Percentiles rank a stretch among this genome's conserved stretches.
Conservation (phyloP, 1,139 yeast species). For the Magnusiomyces suaveolens region DNA sequence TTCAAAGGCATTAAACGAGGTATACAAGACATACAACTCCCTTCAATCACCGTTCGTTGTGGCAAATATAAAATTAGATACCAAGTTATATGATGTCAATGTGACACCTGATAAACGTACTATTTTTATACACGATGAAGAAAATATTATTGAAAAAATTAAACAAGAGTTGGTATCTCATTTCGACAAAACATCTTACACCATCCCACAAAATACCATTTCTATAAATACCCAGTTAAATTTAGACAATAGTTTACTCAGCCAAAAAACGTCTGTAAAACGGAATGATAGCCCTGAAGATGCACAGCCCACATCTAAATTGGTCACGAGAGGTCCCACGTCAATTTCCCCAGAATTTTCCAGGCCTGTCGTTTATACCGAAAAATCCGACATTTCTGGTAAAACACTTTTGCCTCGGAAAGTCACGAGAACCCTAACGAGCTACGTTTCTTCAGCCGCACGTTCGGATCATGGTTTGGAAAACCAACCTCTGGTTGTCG, state of each 20-base stretch:
- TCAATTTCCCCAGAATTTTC: not conserved
- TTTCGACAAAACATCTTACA: constrained; percentile 24
- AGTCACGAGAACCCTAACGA: not conserved
- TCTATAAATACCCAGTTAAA: not conserved
- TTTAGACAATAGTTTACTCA: not conserved
- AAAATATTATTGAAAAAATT: constrained; percentile 43
- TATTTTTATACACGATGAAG: constrained; percentile 60
- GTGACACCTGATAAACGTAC: constrained; percentile 85
- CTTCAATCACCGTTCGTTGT: constrained; percentile 69
- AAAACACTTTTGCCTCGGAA: not conserved
- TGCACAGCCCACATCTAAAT: not conserved
- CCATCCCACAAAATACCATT: constrained; percentile 22
- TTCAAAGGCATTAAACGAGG: constrained; percentile 56
- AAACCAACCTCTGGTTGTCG: too few relatives aligned
- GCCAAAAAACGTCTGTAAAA: not conserved
- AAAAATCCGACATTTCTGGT: not conserved
- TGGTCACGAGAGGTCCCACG: not conserved
- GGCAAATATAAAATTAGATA: constrained; percentile 47
- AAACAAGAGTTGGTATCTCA: constrained; percentile 20
- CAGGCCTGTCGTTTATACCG: not conserved
- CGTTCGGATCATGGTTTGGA: not conserved
- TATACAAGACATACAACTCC: constrained; percentile 59
- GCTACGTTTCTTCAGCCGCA: not conserved
- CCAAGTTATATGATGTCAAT: constrained; percentile 60
- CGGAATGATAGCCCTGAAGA: not conserved